Conservation (phyloP, 2,329 filamentous ascomycete species). For the Colletotrichum tamarilloi region DNA sequence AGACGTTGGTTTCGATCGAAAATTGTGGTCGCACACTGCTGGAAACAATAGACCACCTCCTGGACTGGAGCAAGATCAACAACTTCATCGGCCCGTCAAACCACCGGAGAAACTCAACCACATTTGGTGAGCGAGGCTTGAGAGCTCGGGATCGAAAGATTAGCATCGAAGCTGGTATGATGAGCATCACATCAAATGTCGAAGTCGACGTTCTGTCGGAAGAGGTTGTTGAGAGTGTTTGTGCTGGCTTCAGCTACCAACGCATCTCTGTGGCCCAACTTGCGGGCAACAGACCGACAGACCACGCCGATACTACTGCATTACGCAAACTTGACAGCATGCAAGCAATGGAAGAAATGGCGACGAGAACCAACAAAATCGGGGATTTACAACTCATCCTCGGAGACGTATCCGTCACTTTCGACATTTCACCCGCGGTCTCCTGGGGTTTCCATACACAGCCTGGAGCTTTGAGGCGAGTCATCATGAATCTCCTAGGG, state of each 20-base stretch:
- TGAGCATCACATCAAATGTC: constrained; percentile 41
- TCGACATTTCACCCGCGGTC: constrained; percentile 59
- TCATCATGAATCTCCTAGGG: constrained; percentile 72
- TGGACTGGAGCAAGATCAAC: constrained; percentile 56
- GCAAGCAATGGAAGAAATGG: constrained; percentile 34
- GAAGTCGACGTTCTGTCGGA: constrained; percentile 47
- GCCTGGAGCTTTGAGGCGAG: constrained; percentile 61
- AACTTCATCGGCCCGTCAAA: constrained; percentile 39
- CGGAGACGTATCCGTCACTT: constrained; percentile 53
- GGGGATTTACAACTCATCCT: constrained; percentile 18
- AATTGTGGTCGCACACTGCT: constrained; percentile 57
- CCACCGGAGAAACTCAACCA: constrained; percentile 15
- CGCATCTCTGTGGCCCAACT: constrained; percentile 28
- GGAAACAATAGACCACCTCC: constrained; percentile 61
- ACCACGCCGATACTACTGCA: constrained; percentile 18
- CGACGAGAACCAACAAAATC: neutral
- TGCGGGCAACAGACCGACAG: neutral
- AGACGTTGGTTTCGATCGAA: constrained; percentile 56
- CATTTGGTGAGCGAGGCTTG: constrained; percentile 21
- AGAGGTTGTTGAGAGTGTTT: constrained; percentile 52
- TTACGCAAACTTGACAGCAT: constrained; percentile 35
- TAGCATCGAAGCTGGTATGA: constrained; percentile 36
- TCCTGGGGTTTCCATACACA: constrained; percentile 66
- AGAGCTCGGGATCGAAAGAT: constrained; percentile 9
- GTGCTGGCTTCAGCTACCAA: constrained; percentile 50